Percentiles rank a stretch among this genome's conserved stretches.
These are phyloP conservation scores for Abelmoschus esculentus DNA, from an alignment of 345 rosid genomes.

Conservation along the genomic window DNA sequence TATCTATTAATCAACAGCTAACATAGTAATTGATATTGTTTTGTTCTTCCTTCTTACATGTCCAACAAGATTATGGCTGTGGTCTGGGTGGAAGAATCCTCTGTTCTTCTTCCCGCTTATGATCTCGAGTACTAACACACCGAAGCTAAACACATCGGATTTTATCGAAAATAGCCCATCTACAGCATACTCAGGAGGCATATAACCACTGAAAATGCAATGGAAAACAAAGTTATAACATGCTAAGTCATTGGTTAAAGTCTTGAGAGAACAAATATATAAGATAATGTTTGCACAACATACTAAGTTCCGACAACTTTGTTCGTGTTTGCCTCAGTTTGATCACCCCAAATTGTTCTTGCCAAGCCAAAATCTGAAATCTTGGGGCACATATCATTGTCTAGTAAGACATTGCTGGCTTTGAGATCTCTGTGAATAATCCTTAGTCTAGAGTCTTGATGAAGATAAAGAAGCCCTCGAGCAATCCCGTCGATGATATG, in stretches of 20 bases:
- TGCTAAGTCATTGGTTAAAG: neutral
- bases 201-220: slow-evolving; percentile 29
- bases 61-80: slow-evolving; percentile 22
- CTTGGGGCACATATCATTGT: slow-evolving; percentile 24
- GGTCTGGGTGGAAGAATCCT: slow-evolving; percentile 19
- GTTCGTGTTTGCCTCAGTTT: slow-evolving; percentile 24
- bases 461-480: slow-evolving; percentile 42
- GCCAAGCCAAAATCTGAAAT: slow-evolving; percentile 36
- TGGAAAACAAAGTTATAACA: neutral
- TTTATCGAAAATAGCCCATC: slow-evolving; percentile 42
- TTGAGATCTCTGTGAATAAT: slow-evolving; percentile 41
- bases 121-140: slow-evolving; percentile 43
- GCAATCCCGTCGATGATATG: slow-evolving; percentile 34
- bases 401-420: slow-evolving; percentile 26
- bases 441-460: slow-evolving; percentile 40
- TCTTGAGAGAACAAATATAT: neutral
- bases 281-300: slow-evolving; percentile 5
- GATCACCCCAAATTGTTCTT: slow-evolving; percentile 20
- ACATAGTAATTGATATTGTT: neutral
- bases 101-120: slow-evolving; percentile 35
- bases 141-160: slow-evolving; percentile 46
- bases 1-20: neutral
- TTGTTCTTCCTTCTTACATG: slow-evolving; percentile 10
- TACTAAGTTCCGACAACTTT: slow-evolving; percentile 44
- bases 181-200: slow-evolving; percentile 39